A percentile compares a stretch with the other conserved stretches of the same genome.
Evolutionary conservation across 1,284 basidiomycete genomes (phyloP).

Genomic region (Albatrellus sp.): DNA sequence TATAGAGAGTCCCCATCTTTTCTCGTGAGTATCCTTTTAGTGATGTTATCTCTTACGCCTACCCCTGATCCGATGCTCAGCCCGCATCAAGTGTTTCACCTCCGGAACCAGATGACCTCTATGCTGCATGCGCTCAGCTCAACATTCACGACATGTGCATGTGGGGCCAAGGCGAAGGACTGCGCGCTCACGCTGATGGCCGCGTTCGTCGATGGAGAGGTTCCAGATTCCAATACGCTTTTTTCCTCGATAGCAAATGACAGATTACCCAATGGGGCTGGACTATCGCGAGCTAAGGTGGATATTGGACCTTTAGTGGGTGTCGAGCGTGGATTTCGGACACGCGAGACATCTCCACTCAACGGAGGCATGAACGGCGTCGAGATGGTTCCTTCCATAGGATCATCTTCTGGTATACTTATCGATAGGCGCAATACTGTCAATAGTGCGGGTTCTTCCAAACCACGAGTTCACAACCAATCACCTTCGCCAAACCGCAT

Average conservation of each 20-base stretch:
- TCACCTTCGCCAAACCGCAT: too few species aligned
- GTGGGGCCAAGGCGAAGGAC: conserved; percentile 44
- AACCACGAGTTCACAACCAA: neutral
- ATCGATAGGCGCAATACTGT: conserved; percentile 7
- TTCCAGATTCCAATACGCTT: conserved; percentile 13
- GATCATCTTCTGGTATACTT: neutral
- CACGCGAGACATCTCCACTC: conserved; percentile 37
- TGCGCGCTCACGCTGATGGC: conserved; percentile 62
- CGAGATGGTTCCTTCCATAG: conserved; percentile 29
- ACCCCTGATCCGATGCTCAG: conserved; percentile 18
- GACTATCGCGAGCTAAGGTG: conserved; percentile 12
- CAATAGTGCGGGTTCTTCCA: neutral
- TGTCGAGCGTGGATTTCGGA: conserved; percentile 51
- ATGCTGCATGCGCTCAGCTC: conserved; percentile 64
- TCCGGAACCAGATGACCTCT: conserved; percentile 53
- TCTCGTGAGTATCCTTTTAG: conserved; percentile 34
- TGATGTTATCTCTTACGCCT: neutral
- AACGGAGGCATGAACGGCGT: conserved; percentile 53
- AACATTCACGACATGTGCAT: conserved; percentile 71
- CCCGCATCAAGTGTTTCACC: conserved; percentile 35
- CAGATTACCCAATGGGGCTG: neutral
- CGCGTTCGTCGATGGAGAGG: conserved; percentile 41
- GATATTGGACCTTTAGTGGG: conserved; percentile 67
- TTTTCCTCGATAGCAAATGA: neutral
- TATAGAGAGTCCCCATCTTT: conserved; percentile 41